These are phyloP conservation scores for Eucalyptus virginea DNA, from an alignment of 345 rosid genomes.

Conservation along the genomic window DNA sequence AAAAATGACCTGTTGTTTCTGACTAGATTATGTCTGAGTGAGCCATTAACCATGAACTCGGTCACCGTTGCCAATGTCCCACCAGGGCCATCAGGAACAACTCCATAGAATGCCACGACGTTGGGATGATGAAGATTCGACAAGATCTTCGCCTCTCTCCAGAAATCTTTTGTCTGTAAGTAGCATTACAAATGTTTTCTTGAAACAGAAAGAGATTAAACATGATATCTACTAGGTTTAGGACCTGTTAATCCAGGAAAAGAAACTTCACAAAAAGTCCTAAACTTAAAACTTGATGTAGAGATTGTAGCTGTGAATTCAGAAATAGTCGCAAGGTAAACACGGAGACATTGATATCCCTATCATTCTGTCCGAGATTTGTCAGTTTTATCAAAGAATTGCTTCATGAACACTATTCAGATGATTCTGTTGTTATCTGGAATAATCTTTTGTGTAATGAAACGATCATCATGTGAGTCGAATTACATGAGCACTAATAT, in stretches of 20 bases:
- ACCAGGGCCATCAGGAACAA: constrained; percentile 84
- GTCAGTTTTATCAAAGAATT: neutral
- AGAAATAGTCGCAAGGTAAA: neutral
- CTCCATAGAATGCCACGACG: constrained; percentile 89
- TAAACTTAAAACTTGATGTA: neutral
- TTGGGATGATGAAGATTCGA: constrained; percentile 95
- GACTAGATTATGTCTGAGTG: constrained; percentile 61
- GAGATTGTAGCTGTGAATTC: neutral
- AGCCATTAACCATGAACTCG: constrained; percentile 90
- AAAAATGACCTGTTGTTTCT: constrained; percentile 43
- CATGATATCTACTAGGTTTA: neutral
- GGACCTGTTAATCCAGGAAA: neutral
- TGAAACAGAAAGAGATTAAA: neutral
- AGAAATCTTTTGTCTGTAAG: constrained; percentile 61
- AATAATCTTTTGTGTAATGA: neutral
- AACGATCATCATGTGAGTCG: neutral
- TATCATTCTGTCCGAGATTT: neutral
- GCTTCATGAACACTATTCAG: neutral
- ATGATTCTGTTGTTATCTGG: neutral
- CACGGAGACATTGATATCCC: neutral
- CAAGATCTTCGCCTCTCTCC: constrained; percentile 88
- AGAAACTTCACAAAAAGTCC: neutral
- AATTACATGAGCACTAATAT: neutral
- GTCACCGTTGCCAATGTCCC: constrained; percentile 86
- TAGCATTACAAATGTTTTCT: neutral